Evolutionary conservation across 2,329 filamentous ascomycete genomes (phyloP).

Genomic region (Sporothrix mexicana): DNA sequence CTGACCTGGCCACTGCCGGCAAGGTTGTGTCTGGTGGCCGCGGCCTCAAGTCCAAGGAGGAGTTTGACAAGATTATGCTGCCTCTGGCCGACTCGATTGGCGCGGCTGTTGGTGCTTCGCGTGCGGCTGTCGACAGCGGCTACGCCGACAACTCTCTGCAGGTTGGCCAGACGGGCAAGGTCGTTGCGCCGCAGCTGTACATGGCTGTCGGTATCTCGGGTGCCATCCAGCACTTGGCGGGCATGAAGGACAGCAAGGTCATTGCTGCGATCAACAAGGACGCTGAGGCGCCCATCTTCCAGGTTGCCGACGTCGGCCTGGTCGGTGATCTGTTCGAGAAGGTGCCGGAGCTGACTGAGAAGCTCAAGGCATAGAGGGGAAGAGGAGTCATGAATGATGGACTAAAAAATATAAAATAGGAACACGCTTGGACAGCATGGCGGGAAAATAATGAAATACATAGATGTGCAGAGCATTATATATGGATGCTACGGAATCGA

Average conservation of each 20-base stretch:
- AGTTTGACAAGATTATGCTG: conserved; percentile 91
- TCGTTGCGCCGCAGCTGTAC: conserved; percentile 94
- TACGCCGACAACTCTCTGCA: conserved; percentile 99
- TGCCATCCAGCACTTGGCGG: conserved; percentile 96
- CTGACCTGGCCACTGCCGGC: conserved; percentile 86
- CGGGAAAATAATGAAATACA: background rate
- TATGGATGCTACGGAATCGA: conserved; percentile 12
- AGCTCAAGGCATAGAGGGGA: conserved; percentile 66
- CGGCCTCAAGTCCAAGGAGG: conserved; percentile 96
- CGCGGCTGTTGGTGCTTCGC: conserved; percentile 93
- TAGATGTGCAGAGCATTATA: conserved; percentile 16
- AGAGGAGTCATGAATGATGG: conserved; percentile 32
- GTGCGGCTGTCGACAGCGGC: conserved; percentile 93
- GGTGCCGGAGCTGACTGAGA: conserved; percentile 94
- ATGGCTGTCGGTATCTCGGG: conserved; percentile 95
- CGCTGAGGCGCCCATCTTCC: conserved; percentile 94
- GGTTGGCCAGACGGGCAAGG: conserved; percentile 98
- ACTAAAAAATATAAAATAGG: conserved; percentile 10
- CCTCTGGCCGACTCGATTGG: conserved; percentile 91
- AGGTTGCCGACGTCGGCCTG: conserved; percentile 93
- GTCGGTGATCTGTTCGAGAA: conserved; percentile 96
- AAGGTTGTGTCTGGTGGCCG: conserved; percentile 93
- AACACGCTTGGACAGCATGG: background rate
- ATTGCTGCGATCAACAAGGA: conserved; percentile 99
- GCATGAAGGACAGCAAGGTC: conserved; percentile 99